These are phyloP conservation scores for Apocynum venetum DNA, from an alignment of 257 asterid species.

Conservation along the genomic window DNA sequence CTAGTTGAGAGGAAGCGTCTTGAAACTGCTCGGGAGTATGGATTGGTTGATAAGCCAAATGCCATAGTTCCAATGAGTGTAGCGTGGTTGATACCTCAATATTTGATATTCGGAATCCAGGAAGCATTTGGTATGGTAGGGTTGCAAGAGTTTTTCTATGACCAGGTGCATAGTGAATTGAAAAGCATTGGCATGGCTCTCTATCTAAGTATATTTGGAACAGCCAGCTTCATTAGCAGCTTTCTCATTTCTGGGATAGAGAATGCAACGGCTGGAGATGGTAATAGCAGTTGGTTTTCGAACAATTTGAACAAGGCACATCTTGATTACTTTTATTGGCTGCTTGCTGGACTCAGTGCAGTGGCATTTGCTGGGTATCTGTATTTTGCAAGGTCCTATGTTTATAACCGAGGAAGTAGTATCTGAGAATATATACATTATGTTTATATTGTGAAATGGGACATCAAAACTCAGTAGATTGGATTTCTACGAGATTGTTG, in stretches of 20 bases:
- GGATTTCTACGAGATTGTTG: no score
- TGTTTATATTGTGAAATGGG: no score
- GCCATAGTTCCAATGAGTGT: constrained; percentile 52
- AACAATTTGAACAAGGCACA: constrained; percentile 39
- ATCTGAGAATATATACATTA: no score
- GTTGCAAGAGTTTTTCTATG: constrained; percentile 67
- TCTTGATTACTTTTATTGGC: constrained; percentile 41
- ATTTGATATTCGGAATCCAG: constrained; percentile 40
- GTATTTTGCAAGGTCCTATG: constrained; percentile 26
- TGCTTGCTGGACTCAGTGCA: constrained; percentile 33
- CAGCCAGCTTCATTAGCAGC: constrained; percentile 60
- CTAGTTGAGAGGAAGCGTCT: constrained; percentile 55
- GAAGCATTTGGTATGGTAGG: constrained; percentile 54
- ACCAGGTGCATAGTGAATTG: constrained; percentile 49
- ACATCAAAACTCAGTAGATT: no score
- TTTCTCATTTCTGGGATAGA: constrained; percentile 43
- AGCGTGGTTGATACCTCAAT: constrained; percentile 64
- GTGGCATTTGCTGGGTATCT: constrained; percentile 22
- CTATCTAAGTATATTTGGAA: constrained; percentile 51
- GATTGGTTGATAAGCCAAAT: constrained; percentile 36
- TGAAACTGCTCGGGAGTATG: constrained; percentile 37
- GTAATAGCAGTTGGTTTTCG: constrained; percentile 32
- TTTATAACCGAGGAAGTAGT: constrained; percentile 21
- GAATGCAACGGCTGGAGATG: constrained; percentile 22
- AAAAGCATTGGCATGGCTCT: constrained; percentile 55